These are phyloP conservation scores for Ustilago xerochloae DNA, from an alignment of 1,284 basidiomycete species.

Conservation along the genomic window DNA sequence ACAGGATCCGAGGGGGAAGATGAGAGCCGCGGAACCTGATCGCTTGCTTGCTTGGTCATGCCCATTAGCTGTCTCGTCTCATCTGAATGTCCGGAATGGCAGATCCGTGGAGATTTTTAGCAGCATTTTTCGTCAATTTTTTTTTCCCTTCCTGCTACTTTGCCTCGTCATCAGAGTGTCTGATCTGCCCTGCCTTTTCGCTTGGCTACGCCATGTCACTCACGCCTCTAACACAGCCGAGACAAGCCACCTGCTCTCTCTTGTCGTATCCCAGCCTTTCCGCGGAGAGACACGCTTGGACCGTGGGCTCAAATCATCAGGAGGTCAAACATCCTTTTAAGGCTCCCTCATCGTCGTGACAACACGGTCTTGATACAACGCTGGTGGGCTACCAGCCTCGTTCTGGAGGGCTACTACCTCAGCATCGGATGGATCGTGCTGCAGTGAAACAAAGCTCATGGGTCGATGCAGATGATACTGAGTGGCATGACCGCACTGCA, in stretches of 20 bases:
- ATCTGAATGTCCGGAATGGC: background rate
- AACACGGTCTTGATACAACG: background rate
- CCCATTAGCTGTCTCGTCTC: background rate
- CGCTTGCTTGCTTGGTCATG: too few species aligned
- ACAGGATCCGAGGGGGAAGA: background rate
- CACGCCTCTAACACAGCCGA: constrained; percentile 7
- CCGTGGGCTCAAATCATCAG: background rate
- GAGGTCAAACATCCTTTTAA: too few species aligned
- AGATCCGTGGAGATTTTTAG: constrained; percentile 19
- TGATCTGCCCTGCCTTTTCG: background rate
- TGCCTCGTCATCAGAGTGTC: background rate
- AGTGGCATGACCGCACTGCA: too few species aligned
- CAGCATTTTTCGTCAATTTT: background rate
- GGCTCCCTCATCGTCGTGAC: background rate
- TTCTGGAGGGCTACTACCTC: too few species aligned
- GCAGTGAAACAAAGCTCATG: too few species aligned
- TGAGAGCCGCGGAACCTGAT: background rate
- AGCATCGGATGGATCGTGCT: too few species aligned
- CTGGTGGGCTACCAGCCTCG: too few species aligned
- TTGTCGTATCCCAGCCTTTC: background rate
- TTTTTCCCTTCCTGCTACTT: too few species aligned
- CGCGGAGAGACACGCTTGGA: background rate
- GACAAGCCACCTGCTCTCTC: constrained; percentile 3
- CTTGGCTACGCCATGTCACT: background rate
- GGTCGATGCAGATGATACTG: too few species aligned